phyloP scores from a whole-genome alignment of 495 filamentous ascomycete species.

The Alectoria sarmentosa region DNA sequence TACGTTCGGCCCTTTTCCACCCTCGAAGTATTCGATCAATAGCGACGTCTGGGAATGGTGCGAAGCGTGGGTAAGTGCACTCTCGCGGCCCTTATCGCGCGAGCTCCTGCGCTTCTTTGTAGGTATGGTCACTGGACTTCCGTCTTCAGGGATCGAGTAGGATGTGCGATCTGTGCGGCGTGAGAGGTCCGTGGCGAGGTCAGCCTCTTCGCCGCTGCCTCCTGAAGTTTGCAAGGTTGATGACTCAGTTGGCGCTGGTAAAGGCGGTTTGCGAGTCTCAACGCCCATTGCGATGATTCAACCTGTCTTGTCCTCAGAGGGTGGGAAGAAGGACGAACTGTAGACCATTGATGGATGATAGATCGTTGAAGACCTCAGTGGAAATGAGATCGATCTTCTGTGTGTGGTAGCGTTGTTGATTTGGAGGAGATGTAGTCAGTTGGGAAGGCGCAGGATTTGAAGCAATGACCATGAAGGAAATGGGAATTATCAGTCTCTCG shows the following conservation, averaged over 20 bases:
- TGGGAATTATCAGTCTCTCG: neutral
- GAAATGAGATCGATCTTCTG: neutral
- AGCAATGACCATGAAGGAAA: slow-evolving; percentile 4
- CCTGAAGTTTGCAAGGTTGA: slow-evolving; percentile 50
- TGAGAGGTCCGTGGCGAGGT: slow-evolving; percentile 72
- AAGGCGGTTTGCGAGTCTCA: slow-evolving; percentile 58
- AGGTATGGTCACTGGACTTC: slow-evolving; percentile 80
- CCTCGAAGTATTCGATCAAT: slow-evolving; percentile 97
- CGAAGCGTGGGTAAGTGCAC: slow-evolving; percentile 43
- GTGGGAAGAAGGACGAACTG: neutral
- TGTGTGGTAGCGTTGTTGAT: neutral
- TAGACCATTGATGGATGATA: neutral
- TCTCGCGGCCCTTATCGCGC: slow-evolving; percentile 46
- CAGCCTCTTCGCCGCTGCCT: slow-evolving; percentile 56
- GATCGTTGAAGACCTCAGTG: neutral
- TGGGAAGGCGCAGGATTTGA: neutral
- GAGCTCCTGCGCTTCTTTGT: slow-evolving; percentile 52
- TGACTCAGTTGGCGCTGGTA: slow-evolving; percentile 75
- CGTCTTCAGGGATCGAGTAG: slow-evolving; percentile 93
- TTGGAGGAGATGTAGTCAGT: neutral
- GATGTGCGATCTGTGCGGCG: slow-evolving; percentile 72
- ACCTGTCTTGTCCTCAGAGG: neutral
- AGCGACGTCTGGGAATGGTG: slow-evolving; percentile 81
- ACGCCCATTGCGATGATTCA: slow-evolving; percentile 55
- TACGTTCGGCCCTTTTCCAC: slow-evolving; percentile 58